Conservation (phyloP, 1,284 basidiomycete species). For the Apiotrichum siamense region DNA sequence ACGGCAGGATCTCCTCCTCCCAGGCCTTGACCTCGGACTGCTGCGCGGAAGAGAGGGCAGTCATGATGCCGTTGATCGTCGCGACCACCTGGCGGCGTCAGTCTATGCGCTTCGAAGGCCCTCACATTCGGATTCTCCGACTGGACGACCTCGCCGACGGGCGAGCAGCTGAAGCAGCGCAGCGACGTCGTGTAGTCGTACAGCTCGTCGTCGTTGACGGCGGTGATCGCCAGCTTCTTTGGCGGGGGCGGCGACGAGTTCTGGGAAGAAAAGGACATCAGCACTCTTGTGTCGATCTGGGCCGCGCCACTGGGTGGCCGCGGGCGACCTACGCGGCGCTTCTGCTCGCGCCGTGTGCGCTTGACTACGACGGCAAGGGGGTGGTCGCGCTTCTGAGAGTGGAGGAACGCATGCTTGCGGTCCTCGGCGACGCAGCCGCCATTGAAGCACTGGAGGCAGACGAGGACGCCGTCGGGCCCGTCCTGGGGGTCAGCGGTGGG, state of each 20-base stretch:
- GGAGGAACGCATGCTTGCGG: constrained; percentile 64
- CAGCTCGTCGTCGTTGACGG: constrained; percentile 80
- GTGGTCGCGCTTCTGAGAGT: constrained; percentile 68
- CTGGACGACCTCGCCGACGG: constrained; percentile 53
- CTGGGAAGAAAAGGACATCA: too few relatives aligned
- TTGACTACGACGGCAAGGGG: constrained; percentile 73
- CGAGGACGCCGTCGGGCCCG: constrained; percentile 68
- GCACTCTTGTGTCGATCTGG: too few relatives aligned
- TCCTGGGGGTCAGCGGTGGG: constrained; percentile 54
- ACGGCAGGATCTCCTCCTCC: constrained; percentile 87
- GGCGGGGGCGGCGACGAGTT: constrained; percentile 69
- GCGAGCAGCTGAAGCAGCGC: constrained; percentile 67
- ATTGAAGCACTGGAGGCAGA: constrained; percentile 91
- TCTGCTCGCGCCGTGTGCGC: constrained; percentile 61
- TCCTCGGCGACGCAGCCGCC: constrained; percentile 66
- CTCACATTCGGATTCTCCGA: constrained; percentile 50
- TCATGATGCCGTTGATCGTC: constrained; percentile 68
- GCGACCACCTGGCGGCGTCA: constrained; percentile 50
- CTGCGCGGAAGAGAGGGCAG: constrained; percentile 77
- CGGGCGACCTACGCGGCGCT: constrained; percentile 66
- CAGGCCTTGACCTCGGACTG: constrained; percentile 94
- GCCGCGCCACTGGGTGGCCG: too few relatives aligned
- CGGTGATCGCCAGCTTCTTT: constrained; percentile 81
- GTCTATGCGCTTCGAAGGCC: not conserved
- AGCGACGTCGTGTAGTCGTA: constrained; percentile 66